Percentiles rank a stretch among this genome's conserved stretches.
phyloP scores from a whole-genome alignment of 202 grass and related monocot species.

The Tripidium arundinaceum region DNA sequence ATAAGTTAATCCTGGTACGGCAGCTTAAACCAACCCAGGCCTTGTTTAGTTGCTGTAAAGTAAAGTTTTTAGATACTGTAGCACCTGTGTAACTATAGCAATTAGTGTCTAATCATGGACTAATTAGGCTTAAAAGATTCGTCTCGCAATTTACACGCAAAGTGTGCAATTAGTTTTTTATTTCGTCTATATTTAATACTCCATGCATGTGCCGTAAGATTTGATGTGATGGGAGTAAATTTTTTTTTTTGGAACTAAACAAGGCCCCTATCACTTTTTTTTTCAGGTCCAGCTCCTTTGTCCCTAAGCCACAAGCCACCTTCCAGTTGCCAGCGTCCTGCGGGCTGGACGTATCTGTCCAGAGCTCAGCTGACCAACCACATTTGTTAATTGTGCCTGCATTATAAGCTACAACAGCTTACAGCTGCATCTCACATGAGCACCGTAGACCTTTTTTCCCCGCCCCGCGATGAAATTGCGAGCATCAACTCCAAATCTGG shows the following conservation, averaged over 20 bases:
- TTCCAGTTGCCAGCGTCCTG: not conserved
- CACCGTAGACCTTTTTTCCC: not conserved
- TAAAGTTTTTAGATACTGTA: too few species aligned
- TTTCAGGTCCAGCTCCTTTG: not conserved
- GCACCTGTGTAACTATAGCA: too few species aligned
- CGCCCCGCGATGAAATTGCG: not conserved
- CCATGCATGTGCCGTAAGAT: too few species aligned
- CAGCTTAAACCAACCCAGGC: not conserved
- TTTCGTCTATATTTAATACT: too few species aligned
- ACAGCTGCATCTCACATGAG: not conserved
- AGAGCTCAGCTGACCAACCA: conserved; percentile 4
- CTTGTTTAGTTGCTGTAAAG: too few species aligned
- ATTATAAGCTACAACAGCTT: not conserved
- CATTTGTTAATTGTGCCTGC: not conserved
- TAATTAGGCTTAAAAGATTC: too few species aligned
- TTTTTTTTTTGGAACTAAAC: too few species aligned
- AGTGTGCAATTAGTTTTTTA: too few species aligned
- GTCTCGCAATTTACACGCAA: too few species aligned
- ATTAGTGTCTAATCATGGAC: too few species aligned
- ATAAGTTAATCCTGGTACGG: not conserved
- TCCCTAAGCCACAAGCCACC: not conserved
- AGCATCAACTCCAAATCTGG: not conserved
- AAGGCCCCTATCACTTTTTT: not conserved
- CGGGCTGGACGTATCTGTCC: not conserved
- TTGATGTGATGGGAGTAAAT: too few species aligned